phyloP scores from a whole-genome alignment of 2,329 filamentous ascomycete genomes.

The Aspergillus tamarii region DNA sequence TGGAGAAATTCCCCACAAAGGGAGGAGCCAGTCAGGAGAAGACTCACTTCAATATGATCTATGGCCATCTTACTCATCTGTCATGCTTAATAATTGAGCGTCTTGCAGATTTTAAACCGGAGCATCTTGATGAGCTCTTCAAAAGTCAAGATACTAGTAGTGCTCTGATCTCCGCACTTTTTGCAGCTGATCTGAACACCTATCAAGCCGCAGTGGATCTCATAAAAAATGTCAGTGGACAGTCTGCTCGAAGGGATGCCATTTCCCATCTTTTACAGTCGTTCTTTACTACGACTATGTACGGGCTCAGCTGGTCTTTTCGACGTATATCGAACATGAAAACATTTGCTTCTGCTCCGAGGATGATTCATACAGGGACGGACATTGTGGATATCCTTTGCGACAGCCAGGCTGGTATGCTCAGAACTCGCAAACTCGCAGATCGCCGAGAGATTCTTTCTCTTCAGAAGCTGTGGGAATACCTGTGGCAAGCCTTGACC shows the following conservation, averaged over 20 bases:
- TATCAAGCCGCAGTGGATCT: constrained; percentile 80
- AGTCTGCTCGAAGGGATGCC: constrained; percentile 65
- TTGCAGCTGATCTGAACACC: constrained; percentile 78
- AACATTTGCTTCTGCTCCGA: constrained; percentile 62
- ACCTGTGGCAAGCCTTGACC: constrained; percentile 78
- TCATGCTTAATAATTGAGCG: constrained; percentile 77
- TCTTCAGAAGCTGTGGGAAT: constrained; percentile 78
- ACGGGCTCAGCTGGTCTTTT: constrained; percentile 60
- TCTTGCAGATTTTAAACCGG: constrained; percentile 73
- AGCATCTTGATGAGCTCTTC: constrained; percentile 71
- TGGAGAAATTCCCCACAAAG: constrained; percentile 71
- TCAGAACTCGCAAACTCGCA: constrained; percentile 60
- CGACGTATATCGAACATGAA: constrained; percentile 59
- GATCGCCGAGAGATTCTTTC: constrained; percentile 65
- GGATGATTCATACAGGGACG: constrained; percentile 63
- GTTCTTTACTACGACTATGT: constrained; percentile 60
- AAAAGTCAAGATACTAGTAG: constrained; percentile 69
- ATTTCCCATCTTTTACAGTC: constrained; percentile 62
- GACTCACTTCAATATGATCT: constrained; percentile 75
- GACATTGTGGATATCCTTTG: constrained; percentile 68
- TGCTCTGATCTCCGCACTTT: constrained; percentile 75
- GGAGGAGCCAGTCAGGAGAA: constrained; percentile 55
- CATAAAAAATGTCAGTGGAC: constrained; percentile 77
- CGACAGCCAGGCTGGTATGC: constrained; percentile 63
- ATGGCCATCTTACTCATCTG: constrained; percentile 62